Conservation (phyloP, 495 filamentous ascomycete genomes). For the Bacidia gigantensis region DNA sequence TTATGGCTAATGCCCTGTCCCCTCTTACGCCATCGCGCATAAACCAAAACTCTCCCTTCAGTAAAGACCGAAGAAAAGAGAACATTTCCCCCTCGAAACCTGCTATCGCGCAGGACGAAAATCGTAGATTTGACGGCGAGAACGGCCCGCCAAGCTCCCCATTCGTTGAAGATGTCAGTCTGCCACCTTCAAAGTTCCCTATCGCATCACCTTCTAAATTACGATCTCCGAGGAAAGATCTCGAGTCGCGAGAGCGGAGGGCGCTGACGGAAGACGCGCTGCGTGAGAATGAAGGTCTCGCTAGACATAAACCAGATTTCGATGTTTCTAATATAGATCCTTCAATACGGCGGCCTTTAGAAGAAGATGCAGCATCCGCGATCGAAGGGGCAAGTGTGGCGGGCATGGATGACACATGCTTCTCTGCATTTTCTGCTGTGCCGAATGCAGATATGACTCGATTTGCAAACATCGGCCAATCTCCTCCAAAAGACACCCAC, state of each 20-base stretch:
- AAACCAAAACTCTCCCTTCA: constrained; percentile 21
- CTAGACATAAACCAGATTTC: constrained; percentile 17
- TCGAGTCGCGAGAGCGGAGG: constrained; percentile 1
- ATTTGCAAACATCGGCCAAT: constrained; percentile 56
- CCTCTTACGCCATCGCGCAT: constrained; percentile 31
- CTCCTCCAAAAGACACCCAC: constrained; percentile 34
- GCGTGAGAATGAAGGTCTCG: constrained; percentile 25
- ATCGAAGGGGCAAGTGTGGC: constrained; percentile 11
- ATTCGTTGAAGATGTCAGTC: constrained; percentile 19
- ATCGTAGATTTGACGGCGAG: constrained; percentile 7
- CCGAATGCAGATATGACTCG: constrained; percentile 67
- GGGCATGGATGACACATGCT: constrained; percentile 61
- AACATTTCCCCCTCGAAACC: constrained; percentile 3
- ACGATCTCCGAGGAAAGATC: constrained; percentile 7
- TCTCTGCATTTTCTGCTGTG: constrained; percentile 76
- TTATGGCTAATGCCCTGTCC: constrained; percentile 34
- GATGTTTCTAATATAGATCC: constrained; percentile 16
- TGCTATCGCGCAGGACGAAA: constrained; percentile 10
- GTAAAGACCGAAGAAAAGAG: constrained; percentile 1
- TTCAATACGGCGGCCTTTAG: constrained; percentile 18
- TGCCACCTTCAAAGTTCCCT: constrained; percentile 2
- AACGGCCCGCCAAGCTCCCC: constrained; percentile 23
- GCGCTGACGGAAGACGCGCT: constrained; percentile 18
- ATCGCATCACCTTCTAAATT: constrained; percentile 4
- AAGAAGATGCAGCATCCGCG: constrained; percentile 11